Conservation (phyloP, 768 basidiomycete species). For the Calvatia gigantea region DNA sequence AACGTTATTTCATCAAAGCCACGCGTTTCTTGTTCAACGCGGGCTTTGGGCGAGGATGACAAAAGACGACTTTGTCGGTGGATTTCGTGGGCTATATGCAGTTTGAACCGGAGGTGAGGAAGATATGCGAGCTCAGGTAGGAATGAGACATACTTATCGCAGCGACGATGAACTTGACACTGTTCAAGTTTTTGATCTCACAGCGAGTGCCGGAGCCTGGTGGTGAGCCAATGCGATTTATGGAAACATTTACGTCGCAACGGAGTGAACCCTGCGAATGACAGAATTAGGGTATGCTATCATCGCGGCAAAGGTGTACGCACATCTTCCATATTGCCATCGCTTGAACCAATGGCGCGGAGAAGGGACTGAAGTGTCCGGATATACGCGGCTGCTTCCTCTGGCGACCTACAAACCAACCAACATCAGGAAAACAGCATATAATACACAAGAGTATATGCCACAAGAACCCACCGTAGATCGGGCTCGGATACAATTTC, state of each 20-base stretch:
- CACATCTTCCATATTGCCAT: constrained; percentile 97
- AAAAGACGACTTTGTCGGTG: constrained; percentile 69
- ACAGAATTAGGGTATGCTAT: background rate
- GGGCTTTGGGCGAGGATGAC: constrained; percentile 25
- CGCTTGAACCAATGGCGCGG: constrained; percentile 81
- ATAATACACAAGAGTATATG: constrained; percentile 14
- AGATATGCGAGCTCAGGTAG: background rate
- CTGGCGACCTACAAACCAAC: constrained; percentile 52
- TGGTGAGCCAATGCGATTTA: constrained; percentile 60
- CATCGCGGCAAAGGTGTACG: constrained; percentile 11
- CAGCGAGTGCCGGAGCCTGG: constrained; percentile 70
- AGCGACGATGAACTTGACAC: constrained; percentile 75
- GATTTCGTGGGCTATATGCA: constrained; percentile 70
- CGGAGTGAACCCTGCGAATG: constrained; percentile 78
- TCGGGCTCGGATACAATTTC: constrained; percentile 97
- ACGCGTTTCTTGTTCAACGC: constrained; percentile 81
- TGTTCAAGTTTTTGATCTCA: constrained; percentile 97
- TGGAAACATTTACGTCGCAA: constrained; percentile 94
- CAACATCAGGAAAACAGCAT: constrained; percentile 20
- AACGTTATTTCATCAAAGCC: constrained; percentile 83
- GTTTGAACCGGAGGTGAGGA: background rate
- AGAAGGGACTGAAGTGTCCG: constrained; percentile 77
- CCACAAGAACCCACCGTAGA: constrained; percentile 70
- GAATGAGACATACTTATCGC: constrained; percentile 67
- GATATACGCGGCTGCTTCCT: constrained; percentile 89